phyloP scores from a whole-genome alignment of 2,329 filamentous ascomycete genomes.

The Furcasterigmium furcatum region DNA sequence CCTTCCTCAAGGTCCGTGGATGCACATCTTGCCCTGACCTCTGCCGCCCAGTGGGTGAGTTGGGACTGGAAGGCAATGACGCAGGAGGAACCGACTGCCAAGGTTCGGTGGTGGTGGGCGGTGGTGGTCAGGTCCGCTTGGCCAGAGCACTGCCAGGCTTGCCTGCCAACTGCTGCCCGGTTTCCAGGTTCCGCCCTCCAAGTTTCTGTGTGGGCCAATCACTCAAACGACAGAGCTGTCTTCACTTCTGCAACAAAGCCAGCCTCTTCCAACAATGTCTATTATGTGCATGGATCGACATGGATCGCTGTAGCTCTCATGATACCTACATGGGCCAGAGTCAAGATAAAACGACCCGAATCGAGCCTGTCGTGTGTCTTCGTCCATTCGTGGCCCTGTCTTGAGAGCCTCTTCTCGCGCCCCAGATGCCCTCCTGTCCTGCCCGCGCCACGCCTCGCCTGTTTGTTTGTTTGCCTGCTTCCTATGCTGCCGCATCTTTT shows the following conservation, averaged over 20 bases:
- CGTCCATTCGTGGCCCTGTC: neutral
- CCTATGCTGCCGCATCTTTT: slow-evolving; percentile 1
- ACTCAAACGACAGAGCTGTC: too few relatives aligned
- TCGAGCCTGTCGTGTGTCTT: neutral
- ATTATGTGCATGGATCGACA: too few relatives aligned
- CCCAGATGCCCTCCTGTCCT: too few relatives aligned
- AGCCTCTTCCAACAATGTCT: neutral
- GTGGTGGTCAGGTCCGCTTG: neutral
- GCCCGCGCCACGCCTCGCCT: neutral
- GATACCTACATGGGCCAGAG: too few relatives aligned
- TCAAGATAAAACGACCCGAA: neutral
- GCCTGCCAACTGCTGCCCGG: slow-evolving; percentile 3
- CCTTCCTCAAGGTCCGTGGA: neutral
- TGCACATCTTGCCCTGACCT: neutral
- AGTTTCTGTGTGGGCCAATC: too few relatives aligned
- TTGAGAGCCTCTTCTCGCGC: neutral
- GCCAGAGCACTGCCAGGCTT: too few relatives aligned
- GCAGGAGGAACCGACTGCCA: slow-evolving; percentile 12
- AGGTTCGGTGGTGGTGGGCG: slow-evolving; percentile 6
- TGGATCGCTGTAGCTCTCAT: too few relatives aligned
- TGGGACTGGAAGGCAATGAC: slow-evolving; percentile 10
- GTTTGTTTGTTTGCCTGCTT: neutral
- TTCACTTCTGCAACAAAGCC: too few relatives aligned
- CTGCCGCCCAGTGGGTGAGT: too few relatives aligned
- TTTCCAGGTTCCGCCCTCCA: neutral